Evolutionary conservation across 164 flowering plant species (phyloP).

Genomic region (Liquidambar formosana): DNA sequence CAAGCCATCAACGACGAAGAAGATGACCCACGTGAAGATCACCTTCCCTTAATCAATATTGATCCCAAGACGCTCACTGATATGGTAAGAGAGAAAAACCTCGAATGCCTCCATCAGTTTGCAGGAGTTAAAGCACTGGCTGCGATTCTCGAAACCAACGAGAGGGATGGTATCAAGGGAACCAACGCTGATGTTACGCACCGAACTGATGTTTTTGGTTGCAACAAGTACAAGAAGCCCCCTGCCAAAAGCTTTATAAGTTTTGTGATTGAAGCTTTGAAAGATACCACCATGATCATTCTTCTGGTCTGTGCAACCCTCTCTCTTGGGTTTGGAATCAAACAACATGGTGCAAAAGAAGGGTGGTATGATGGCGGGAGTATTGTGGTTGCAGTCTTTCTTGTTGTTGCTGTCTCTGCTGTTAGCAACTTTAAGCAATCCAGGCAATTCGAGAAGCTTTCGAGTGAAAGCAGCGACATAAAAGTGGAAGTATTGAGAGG

Average conservation of each 20-base stretch:
- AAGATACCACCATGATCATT: neutral
- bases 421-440: neutral
- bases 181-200: neutral
- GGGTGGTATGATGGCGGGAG: conserved; percentile 7
- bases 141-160: neutral
- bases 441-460: conserved; percentile 4
- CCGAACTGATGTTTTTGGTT: neutral
- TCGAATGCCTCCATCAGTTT: neutral
- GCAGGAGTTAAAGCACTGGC: neutral
- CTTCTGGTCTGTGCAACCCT: neutral
- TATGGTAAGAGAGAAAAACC: neutral
- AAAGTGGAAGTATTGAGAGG: conserved; percentile 3
- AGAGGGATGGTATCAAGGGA: neutral
- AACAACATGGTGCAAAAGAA: neutral
- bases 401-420: neutral
- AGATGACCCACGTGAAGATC: neutral
- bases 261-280: conserved; percentile 2
- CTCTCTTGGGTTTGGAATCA: conserved; percentile 3
- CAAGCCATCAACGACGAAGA: neutral
- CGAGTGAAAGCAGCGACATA: conserved; percentile 1
- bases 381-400: neutral
- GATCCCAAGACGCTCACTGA: conserved; percentile 1
- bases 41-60: neutral
- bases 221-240: neutral
- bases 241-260: conserved; percentile 1